Conservation (phyloP, 768 basidiomycete genomes). For the Kwoniella dendrophila region DNA sequence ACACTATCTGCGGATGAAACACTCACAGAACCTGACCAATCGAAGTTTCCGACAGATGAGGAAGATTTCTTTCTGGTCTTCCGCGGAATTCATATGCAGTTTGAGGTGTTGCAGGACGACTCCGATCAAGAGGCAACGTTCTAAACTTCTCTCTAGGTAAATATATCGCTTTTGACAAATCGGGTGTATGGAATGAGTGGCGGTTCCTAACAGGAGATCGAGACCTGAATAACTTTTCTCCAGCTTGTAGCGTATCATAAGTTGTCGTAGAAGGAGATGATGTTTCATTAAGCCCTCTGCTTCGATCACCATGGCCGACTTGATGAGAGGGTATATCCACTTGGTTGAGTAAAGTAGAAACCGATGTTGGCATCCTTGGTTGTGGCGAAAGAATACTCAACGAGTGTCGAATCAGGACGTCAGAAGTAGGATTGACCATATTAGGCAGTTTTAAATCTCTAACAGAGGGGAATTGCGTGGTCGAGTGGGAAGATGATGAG, state of each 20-base stretch:
- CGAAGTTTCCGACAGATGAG: conserved; percentile 8
- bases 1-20: too few relatives aligned
- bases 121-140: background rate
- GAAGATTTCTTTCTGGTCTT: background rate
- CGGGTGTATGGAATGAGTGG: background rate
- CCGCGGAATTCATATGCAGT: background rate
- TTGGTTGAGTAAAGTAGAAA: conserved; percentile 4
- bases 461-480: too few relatives aligned
- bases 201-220: too few relatives aligned
- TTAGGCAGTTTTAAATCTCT: too few relatives aligned
- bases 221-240: too few relatives aligned
- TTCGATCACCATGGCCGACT: background rate
- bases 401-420: background rate
- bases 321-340: background rate
- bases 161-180: background rate
- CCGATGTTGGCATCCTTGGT: conserved; percentile 1
- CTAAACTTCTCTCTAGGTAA: background rate
- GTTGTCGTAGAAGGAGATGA: background rate
- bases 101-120: conserved; percentile 1
- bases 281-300: too few relatives aligned
- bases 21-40: conserved; percentile 8
- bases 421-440: background rate
- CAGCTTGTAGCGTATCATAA: too few relatives aligned
- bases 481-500: too few relatives aligned
- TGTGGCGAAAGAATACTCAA: background rate